phyloP scores from a whole-genome alignment of 768 basidiomycete genomes.

The Phaeotremella skinneri region DNA sequence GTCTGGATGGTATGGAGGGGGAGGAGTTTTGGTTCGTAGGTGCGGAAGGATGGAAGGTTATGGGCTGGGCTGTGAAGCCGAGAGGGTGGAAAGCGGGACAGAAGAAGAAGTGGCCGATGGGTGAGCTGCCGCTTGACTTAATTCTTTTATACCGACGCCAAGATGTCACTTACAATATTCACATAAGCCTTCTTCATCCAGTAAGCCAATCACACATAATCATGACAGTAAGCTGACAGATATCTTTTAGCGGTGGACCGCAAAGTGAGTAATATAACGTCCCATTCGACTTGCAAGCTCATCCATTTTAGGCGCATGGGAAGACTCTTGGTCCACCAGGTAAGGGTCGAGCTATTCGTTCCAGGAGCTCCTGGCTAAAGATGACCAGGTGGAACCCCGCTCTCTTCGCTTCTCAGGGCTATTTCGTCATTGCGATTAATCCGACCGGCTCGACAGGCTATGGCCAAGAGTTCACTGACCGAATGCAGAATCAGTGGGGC shows the following conservation, averaged over 20 bases:
- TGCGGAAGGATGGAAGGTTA: constrained; percentile 68
- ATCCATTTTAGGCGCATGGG: constrained; percentile 64
- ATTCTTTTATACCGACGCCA: constrained; percentile 2
- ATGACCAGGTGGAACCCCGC: constrained; percentile 77
- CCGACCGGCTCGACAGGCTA: constrained; percentile 93
- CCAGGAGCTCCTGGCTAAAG: background rate
- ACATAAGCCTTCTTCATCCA: constrained; percentile 65
- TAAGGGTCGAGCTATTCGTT: constrained; percentile 11
- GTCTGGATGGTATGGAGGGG: constrained; percentile 48
- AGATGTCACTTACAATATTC: background rate
- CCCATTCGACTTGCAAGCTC: constrained; percentile 19
- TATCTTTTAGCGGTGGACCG: constrained; percentile 31
- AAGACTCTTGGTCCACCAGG: constrained; percentile 79
- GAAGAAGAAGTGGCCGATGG: constrained; percentile 66
- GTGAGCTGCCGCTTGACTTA: too few species aligned
- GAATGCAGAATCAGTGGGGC: constrained; percentile 51
- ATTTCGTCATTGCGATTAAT: constrained; percentile 82
- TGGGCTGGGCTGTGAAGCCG: constrained; percentile 82
- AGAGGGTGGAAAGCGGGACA: constrained; percentile 64
- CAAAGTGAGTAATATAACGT: constrained; percentile 14
- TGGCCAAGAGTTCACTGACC: constrained; percentile 62
- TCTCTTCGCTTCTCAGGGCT: constrained; percentile 57
- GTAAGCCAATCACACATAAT: constrained; percentile 52
- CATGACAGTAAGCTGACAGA: constrained; percentile 57
- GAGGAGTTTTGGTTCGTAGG: constrained; percentile 91